Conservation (phyloP, 2,329 filamentous ascomycete genomes). For the Truncatella angustata region DNA sequence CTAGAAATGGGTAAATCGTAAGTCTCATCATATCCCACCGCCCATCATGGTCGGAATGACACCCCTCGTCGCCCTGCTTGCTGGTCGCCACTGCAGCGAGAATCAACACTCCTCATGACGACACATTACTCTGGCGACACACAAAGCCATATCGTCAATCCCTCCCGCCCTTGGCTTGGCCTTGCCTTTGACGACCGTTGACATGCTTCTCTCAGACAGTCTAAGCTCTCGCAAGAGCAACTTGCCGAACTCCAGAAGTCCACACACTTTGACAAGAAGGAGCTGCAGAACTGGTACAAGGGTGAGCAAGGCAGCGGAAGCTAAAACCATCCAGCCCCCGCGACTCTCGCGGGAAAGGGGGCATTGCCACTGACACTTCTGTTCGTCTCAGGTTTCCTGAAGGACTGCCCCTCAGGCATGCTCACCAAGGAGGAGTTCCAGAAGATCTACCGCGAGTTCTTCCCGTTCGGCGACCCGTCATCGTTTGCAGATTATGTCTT, state of each 20-base stretch:
- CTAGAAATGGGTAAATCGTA: too few relatives aligned
- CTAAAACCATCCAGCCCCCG: too few relatives aligned
- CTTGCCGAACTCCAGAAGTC: conserved; percentile 93
- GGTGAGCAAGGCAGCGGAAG: conserved; percentile 54
- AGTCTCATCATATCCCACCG: too few relatives aligned
- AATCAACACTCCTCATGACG: too few relatives aligned
- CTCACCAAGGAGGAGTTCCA: conserved; percentile 98
- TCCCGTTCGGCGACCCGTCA: conserved; percentile 95
- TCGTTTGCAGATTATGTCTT: conserved; percentile 99
- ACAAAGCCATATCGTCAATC: too few relatives aligned
- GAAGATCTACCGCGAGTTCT: conserved; percentile 99
- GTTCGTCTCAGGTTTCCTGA: conserved; percentile 73
- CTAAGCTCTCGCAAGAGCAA: conserved; percentile 96
- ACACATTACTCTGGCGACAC: too few relatives aligned
- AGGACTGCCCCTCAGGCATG: conserved; percentile 96
- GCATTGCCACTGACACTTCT: background rate
- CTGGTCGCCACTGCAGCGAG: too few relatives aligned
- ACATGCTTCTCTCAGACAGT: conserved; percentile 65
- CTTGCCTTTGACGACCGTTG: too few relatives aligned
- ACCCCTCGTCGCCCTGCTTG: too few relatives aligned
- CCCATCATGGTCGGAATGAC: too few relatives aligned
- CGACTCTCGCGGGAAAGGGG: too few relatives aligned
- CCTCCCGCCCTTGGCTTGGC: too few relatives aligned
- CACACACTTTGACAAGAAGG: conserved; percentile 99
- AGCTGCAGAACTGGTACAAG: conserved; percentile 99